phyloP scores from a whole-genome alignment of 2,329 filamentous ascomycete species.

The Fusarium austroafricanum region DNA sequence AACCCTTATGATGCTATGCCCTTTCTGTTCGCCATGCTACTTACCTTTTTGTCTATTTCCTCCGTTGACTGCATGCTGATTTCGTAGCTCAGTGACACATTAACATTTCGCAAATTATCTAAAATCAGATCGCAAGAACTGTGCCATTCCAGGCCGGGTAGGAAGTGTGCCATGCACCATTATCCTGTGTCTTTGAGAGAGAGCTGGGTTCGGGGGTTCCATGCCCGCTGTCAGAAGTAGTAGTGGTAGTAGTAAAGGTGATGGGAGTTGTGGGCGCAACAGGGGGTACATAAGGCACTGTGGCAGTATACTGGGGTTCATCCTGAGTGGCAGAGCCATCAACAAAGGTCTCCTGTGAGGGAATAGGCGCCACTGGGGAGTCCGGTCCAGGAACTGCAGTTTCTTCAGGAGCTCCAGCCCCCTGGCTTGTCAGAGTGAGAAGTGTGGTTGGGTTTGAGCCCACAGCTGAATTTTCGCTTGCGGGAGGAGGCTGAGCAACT shows the following conservation, averaged over 20 bases:
- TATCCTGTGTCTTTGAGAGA: slow-evolving; percentile 51
- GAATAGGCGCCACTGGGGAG: not conserved
- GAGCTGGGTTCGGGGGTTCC: slow-evolving; percentile 25
- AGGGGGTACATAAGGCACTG: slow-evolving; percentile 8
- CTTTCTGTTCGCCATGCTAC: slow-evolving; percentile 23
- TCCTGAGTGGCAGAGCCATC: slow-evolving; percentile 3
- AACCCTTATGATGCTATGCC: slow-evolving; percentile 16
- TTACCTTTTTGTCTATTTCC: slow-evolving; percentile 3
- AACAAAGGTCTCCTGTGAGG: slow-evolving; percentile 21
- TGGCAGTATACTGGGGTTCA: slow-evolving; percentile 17
- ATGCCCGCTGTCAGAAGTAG: slow-evolving; percentile 15
- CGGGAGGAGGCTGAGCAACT: slow-evolving; percentile 6
- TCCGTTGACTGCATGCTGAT: not conserved
- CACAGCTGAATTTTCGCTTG: not conserved
- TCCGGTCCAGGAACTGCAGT: slow-evolving; percentile 9
- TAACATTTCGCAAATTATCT: slow-evolving; percentile 18
- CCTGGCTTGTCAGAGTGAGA: slow-evolving; percentile 14
- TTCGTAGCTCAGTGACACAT: slow-evolving; percentile 2
- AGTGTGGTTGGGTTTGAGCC: slow-evolving; percentile 17
- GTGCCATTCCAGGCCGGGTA: slow-evolving; percentile 60
- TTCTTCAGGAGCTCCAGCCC: slow-evolving; percentile 2
- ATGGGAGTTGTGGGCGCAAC: slow-evolving; percentile 29
- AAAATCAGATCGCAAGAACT: slow-evolving; percentile 11
- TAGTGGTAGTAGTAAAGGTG: slow-evolving; percentile 22
- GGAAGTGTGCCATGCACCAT: slow-evolving; percentile 60